Percentiles rank a stretch among this genome's conserved stretches.
Conservation (phyloP, 768 basidiomycete species). For the Galerina marginata region DNA sequence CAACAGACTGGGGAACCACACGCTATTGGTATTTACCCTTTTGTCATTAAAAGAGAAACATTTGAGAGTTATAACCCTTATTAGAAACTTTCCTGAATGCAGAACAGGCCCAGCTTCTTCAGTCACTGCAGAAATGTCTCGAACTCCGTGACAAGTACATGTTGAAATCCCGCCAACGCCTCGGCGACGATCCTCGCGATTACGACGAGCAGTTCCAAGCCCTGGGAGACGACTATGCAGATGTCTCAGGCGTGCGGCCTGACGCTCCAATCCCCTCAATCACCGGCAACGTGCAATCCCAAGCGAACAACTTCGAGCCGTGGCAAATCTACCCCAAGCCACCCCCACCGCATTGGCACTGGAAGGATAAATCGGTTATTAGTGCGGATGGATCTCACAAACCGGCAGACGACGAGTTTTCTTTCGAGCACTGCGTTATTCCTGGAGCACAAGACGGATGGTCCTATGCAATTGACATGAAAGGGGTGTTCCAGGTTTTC, state of each 20-base stretch:
- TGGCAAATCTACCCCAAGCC: conserved; percentile 95
- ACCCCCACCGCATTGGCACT: conserved; percentile 97
- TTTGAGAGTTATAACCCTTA: not conserved
- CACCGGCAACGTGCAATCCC: conserved; percentile 12
- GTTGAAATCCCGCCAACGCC: conserved; percentile 80
- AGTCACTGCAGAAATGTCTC: conserved; percentile 83
- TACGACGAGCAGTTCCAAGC: conserved; percentile 82
- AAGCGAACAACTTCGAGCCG: conserved; percentile 41
- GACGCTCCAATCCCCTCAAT: conserved; percentile 37
- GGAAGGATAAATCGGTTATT: conserved; percentile 58
- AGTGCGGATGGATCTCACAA: conserved; percentile 42
- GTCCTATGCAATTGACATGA: conserved; percentile 78
- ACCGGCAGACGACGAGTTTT: conserved; percentile 56
- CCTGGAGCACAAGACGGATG: conserved; percentile 65
- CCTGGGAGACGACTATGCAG: conserved; percentile 63
- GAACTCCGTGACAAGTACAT: conserved; percentile 97
- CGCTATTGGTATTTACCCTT: conserved; percentile 28
- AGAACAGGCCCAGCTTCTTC: conserved; percentile 63
- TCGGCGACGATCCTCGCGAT: conserved; percentile 95
- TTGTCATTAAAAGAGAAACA: not conserved
- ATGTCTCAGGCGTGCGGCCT: conserved; percentile 71
- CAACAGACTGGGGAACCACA: conserved; percentile 35
- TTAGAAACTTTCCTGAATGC: conserved; percentile 40
- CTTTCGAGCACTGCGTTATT: conserved; percentile 73
- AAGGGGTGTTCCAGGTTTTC: conserved; percentile 92